Evolutionary conservation across 2,329 filamentous ascomycete species (phyloP).

Genomic region (Cordyceps javanica): DNA sequence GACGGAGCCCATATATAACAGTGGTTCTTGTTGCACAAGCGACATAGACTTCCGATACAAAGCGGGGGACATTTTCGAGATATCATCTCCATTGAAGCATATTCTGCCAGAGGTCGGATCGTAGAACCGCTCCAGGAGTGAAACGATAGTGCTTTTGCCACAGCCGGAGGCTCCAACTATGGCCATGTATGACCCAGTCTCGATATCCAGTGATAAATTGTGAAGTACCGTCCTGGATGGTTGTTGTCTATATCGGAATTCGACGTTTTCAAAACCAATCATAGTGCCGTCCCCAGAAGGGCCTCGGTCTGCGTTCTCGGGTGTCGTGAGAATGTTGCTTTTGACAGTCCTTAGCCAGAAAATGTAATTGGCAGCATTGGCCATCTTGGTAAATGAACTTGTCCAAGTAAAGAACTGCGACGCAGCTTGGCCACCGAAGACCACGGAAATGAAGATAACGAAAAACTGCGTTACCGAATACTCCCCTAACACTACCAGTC

Average conservation of each 20-base stretch:
- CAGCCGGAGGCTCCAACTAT: neutral
- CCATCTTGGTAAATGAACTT: slow-evolving; percentile 39
- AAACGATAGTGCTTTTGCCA: neutral
- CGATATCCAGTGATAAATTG: slow-evolving; percentile 25
- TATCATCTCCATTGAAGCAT: neutral
- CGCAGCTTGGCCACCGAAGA: slow-evolving; percentile 29
- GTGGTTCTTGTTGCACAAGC: neutral
- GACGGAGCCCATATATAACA: neutral
- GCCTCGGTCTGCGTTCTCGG: slow-evolving; percentile 26
- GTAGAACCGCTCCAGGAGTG: neutral
- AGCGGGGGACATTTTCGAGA: neutral
- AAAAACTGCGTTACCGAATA: slow-evolving; percentile 35
- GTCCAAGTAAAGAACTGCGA: slow-evolving; percentile 32
- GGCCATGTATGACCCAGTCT: neutral
- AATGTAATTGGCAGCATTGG: slow-evolving; percentile 37
- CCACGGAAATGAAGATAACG: slow-evolving; percentile 35
- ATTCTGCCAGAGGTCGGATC: neutral
- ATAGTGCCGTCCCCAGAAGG: slow-evolving; percentile 13
- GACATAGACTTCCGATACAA: neutral
- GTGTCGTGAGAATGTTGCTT: slow-evolving; percentile 29
- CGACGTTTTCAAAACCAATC: neutral
- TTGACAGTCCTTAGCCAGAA: slow-evolving; percentile 19
- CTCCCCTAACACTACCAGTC: slow-evolving; percentile 19
- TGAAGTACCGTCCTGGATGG: slow-evolving; percentile 19
- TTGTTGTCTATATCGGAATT: slow-evolving; percentile 14